Evolutionary conservation across 768 basidiomycete genomes (phyloP).

Genomic region (Trametes cinnabarina): DNA sequence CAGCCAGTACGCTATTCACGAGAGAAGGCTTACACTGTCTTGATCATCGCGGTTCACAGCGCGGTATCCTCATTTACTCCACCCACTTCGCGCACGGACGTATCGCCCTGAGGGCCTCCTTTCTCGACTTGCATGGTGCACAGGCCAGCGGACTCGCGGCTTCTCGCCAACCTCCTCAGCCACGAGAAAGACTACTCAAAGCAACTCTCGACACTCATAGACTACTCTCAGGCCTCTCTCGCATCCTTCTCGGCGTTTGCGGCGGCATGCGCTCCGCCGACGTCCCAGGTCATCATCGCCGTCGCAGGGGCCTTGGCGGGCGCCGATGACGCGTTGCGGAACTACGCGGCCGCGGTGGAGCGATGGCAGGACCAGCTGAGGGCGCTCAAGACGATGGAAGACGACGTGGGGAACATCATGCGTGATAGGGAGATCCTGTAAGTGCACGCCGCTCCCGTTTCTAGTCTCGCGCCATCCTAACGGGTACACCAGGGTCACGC

Average conservation of each 20-base stretch:
- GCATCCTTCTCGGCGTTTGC: constrained; percentile 74
- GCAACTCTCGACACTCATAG: constrained; percentile 55
- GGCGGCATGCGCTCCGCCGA: constrained; percentile 56
- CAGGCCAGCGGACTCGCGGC: constrained; percentile 67
- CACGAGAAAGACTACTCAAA: constrained; percentile 74
- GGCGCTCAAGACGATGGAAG: constrained; percentile 63
- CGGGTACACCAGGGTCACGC: constrained; percentile 54
- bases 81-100: too few species aligned
- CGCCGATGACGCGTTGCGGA: constrained; percentile 66
- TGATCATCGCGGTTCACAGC: too few species aligned
- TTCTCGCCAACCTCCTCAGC: constrained; percentile 63
- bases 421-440: constrained; percentile 82
- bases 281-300: constrained; percentile 48
- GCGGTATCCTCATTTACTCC: too few species aligned
- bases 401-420: constrained; percentile 67
- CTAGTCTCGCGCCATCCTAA: too few species aligned
- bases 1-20: too few species aligned
- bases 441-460: constrained; percentile 32
- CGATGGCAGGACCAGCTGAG: constrained; percentile 62
- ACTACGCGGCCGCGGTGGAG: constrained; percentile 61
- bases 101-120: too few species aligned
- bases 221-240: constrained; percentile 57
- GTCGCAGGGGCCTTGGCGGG: constrained; percentile 58
- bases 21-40: too few species aligned
- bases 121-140: constrained; percentile 53